Percentiles rank a stretch among this genome's conserved stretches.
Conservation (phyloP, 257 asterid genomes). For the Lithospermum erythrorhizon region DNA sequence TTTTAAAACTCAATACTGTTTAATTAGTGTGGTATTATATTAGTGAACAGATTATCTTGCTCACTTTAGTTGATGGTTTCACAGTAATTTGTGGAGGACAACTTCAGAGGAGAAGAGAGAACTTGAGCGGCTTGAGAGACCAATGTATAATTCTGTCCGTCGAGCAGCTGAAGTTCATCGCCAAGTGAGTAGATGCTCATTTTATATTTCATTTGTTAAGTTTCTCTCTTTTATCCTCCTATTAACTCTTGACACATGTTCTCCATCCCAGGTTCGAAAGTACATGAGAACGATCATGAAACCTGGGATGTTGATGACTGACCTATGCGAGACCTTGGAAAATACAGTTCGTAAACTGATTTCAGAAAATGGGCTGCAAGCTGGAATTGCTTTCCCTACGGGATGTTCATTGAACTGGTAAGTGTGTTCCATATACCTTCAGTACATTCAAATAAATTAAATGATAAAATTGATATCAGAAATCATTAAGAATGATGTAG, state of each 20-base stretch:
- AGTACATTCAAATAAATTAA: no score
- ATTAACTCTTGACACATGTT: background rate
- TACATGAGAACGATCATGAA: constrained; percentile 59
- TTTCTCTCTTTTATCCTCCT: background rate
- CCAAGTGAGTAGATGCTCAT: constrained; percentile 40
- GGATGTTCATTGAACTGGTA: constrained; percentile 98
- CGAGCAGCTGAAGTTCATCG: constrained; percentile 99
- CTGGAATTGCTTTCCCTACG: constrained; percentile 98
- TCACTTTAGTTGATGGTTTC: background rate
- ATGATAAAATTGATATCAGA: no score
- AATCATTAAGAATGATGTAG: no score
- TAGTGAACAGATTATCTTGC: no score
- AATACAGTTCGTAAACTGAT: constrained; percentile 83
- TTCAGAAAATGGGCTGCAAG: constrained; percentile 94
- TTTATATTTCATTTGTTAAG: background rate
- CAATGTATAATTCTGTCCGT: constrained; percentile 79
- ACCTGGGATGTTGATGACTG: constrained; percentile 97
- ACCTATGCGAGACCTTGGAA: constrained; percentile 94
- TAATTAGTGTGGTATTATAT: no score
- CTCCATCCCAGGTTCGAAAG: constrained; percentile 60
- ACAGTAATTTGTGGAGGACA: constrained; percentile 91
- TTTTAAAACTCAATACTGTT: no score
- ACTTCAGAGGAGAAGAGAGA: constrained; percentile 97
- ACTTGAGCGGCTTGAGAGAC: constrained; percentile 80
- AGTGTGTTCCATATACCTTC: background rate